Evolutionary conservation across 2,329 filamentous ascomycete species (phyloP), one percentile per base, ranked within the genome.

Genomic region (Aspergillus ochraceoroseus): DNA sequence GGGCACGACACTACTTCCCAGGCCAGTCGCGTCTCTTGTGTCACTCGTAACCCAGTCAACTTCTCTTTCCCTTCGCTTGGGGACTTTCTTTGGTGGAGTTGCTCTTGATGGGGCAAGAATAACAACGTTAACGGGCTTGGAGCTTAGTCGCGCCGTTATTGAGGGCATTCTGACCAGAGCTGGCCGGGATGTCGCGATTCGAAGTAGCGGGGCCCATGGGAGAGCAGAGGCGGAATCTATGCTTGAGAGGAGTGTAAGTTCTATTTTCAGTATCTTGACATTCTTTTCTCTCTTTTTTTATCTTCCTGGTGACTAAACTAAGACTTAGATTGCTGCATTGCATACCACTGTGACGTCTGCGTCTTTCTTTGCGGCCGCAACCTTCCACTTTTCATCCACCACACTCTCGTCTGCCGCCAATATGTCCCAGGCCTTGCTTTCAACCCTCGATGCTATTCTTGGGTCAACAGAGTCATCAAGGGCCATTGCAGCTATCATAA

Each of bases 401-500:
- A 64, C 65, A 4, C 57, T 72, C 37, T 62, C 63, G 9, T 71
- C 68, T 7, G 56, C 66, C 25, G 61, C 65, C 5, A 61, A 61
- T 41, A 57, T 70, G 39, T 70, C 69, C 0, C 67, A 70, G 41
- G 63, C 66, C 25, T 61, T 71, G 5, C 43, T 72, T 12, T 67
- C 67, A 26, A 68, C 65, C 1, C 57, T 72, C 7, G 68, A 72
- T 55, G 66, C 69, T 2, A 66, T 70, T 17, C 57, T 72, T 22
- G 69, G 69, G 7, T 70, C 66, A n/a, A 71, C 69, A 2, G 69
- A 72, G 48, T 69, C 68, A 1, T 72, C 69, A 4, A 62, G 68
- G 25, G 69, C 69, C 2, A 70, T 72, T 44, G 69, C 69, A 2
- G 65, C 69, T 2, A 70, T 72, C 18, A 65, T 72, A 38, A 70